Base-by-base conservation (phyloP, 805 yeast genomes). In the Scheffersomyces lignosus region DNA sequence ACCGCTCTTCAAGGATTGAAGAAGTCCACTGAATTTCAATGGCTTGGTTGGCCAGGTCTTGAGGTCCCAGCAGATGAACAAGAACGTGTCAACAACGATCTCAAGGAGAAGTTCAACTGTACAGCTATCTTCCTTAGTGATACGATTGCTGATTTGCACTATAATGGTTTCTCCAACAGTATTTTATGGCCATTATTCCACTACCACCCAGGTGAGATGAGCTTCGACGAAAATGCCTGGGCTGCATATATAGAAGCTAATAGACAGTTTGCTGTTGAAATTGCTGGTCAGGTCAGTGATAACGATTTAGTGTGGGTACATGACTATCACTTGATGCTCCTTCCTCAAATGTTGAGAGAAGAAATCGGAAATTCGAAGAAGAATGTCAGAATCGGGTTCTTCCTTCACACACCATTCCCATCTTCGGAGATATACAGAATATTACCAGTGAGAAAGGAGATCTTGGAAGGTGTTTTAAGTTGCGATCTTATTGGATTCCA, bases 171-270 rank as follows among this genome's bases (percentile, higher is more conserved):
- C 63, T 78, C 88, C 45, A 93, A 93, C 63, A 85, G 95, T 12
- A 93, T 93, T 45, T 68, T 93, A 46, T 93, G 99, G 99, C 99
- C 99, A 1, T 66, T 95, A 43, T 93, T 93, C 70, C 99, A 93
- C 61, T 93, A 93, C 64, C 99, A 93, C 58, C 99, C 99, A 0
- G 99, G 98, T 43, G 99, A 95, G 62, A 93, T 95, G 85, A 90
- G 87, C 58, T 93, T 93, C 56, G 99, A 93, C 62, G 99, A 93
- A 59, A 80, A 79, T 44, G 96, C 97, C 1, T 93, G 99, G 99
- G 90, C 90, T 36, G 98, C 98, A 1, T 93, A 93, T 60, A 85
- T 88, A 38, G 93, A 88, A 58, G 98, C 98, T 5, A 93, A 93
- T 58, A 67, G 81, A 40, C 69, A 77, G 42, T 93, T 93, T 67